Percentiles rank a stretch among this genome's conserved stretches.
Conservation (phyloP, 2,329 filamentous ascomycete species). For the Sphaerostilbella broomeana region DNA sequence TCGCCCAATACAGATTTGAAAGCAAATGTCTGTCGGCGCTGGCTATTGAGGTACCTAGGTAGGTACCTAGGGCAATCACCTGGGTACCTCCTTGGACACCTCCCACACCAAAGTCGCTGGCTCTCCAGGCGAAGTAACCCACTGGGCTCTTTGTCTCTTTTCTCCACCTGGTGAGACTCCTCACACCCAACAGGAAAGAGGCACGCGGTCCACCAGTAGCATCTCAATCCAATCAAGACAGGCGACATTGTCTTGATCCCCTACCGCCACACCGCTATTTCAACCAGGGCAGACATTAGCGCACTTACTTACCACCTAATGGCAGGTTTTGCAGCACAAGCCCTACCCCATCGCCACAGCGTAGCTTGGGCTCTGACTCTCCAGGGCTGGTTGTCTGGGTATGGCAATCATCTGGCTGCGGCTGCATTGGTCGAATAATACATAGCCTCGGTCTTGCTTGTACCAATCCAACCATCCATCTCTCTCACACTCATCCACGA, state of each 20-base stretch:
- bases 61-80: background rate
- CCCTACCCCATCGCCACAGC: too few relatives aligned
- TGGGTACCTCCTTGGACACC: background rate
- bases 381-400: background rate
- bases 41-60: too few relatives aligned
- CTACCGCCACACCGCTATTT: conserved; percentile 13
- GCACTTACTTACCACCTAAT: too few relatives aligned
- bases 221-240: background rate
- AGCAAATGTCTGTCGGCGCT: too few relatives aligned
- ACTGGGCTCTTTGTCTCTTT: too few relatives aligned
- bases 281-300: background rate
- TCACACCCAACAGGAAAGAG: conserved; percentile 6
- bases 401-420: background rate
- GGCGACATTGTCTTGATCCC: background rate
- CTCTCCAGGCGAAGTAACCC: too few relatives aligned
- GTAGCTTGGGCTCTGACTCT: background rate
- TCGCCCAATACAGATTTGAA: too few relatives aligned
- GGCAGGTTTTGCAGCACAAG: too few relatives aligned
- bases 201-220: background rate
- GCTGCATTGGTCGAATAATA: background rate
- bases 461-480: conserved; percentile 9
- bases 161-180: conserved; percentile 9
- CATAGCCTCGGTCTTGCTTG: conserved; percentile 1
- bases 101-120: too few relatives aligned
- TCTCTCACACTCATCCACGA: background rate